Evolutionary conservation across 73 alveolate genomes (phyloP), one percentile per base, ranked within the genome.

Genomic region (Paramecium sonneborni): DNA sequence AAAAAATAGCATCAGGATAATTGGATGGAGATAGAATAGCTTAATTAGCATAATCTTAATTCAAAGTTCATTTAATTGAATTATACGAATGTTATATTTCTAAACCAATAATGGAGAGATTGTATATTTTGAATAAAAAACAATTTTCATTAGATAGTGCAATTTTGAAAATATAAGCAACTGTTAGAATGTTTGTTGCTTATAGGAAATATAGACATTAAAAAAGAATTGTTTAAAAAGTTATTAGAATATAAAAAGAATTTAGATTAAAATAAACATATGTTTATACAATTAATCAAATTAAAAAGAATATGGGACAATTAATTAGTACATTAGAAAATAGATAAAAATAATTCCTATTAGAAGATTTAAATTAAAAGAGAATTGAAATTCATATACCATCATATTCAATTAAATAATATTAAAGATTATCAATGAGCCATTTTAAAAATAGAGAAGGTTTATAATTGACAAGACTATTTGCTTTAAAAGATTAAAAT

Each of bases 381-480:
- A 79, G 90, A 79, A 79, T 79, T 0, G 90, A 79, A 43, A 79
- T 79, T 14, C 90, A 79, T 44, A 79, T 79, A 10, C 90, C 90
- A 1, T 79, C 90, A 20, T 79, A 43, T 23, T 41, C 90, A 8
- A 79, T 79, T 2, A 43, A 23, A 23, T 6, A 39, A 34, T 39
- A 14, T 24, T 43, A 79, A 34, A 79, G 90, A 79, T 12, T 43
- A 21, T 24, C 90, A 20, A 79, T 79, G 90, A 79, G 90, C 18
- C 69, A 79, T 24, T 79, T 79, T 18, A 79, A 79, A 79, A 79
- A 24, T 79, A 79, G 74, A 79, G 90, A 79, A 79, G 90, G 90
- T 24, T 44, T 79, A 23, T 24, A 32, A 79, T 79, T 79, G 32
- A 39, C 90, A 20, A 38, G 90, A 79, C 20, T 79, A 11, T 79